Evolutionary conservation across 164 flowering plant species (phyloP).

Genomic region (Brasenia schreberi): DNA sequence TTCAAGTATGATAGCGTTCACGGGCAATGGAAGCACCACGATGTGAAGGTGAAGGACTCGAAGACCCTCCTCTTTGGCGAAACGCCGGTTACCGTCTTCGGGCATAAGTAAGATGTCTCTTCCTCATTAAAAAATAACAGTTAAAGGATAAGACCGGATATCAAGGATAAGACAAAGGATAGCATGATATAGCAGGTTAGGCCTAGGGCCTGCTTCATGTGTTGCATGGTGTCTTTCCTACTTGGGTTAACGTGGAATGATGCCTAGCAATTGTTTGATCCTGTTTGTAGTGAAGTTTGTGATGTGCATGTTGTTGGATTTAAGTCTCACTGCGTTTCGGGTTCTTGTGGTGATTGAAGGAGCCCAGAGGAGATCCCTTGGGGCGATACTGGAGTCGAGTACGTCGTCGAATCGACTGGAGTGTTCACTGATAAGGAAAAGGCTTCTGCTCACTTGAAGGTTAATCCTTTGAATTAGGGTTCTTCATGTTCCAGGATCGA

Average conservation of each 20-base stretch:
- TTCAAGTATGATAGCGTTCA: slow-evolving; percentile 82
- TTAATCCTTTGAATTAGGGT: slow-evolving; percentile 3
- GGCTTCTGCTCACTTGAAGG: slow-evolving; percentile 58
- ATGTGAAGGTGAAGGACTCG: slow-evolving; percentile 52
- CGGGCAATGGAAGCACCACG: slow-evolving; percentile 77
- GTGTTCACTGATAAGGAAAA: slow-evolving; percentile 54
- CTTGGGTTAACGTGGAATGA: background rate
- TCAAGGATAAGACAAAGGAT: background rate
- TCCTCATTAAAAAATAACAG: background rate
- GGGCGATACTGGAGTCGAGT: slow-evolving; percentile 48
- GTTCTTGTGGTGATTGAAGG: slow-evolving; percentile 10
- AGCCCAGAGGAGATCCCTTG: slow-evolving; percentile 54
- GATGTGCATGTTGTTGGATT: background rate
- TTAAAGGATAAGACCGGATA: background rate
- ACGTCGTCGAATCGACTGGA: slow-evolving; percentile 44
- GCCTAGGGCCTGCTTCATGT: background rate
- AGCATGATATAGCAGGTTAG: background rate
- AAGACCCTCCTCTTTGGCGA: slow-evolving; percentile 87
- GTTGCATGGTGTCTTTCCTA: background rate
- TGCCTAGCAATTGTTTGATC: background rate
- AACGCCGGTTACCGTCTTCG: slow-evolving; percentile 64
- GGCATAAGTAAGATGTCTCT: slow-evolving; percentile 28
- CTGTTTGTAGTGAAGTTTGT: background rate
- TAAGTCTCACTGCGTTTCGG: too few species aligned
- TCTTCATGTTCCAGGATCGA: background rate